Percentiles rank a stretch among this genome's conserved stretches.
These are phyloP conservation scores for Nymphaea colorata DNA, from an alignment of 164 flowering plant species.

Conservation along the genomic window DNA sequence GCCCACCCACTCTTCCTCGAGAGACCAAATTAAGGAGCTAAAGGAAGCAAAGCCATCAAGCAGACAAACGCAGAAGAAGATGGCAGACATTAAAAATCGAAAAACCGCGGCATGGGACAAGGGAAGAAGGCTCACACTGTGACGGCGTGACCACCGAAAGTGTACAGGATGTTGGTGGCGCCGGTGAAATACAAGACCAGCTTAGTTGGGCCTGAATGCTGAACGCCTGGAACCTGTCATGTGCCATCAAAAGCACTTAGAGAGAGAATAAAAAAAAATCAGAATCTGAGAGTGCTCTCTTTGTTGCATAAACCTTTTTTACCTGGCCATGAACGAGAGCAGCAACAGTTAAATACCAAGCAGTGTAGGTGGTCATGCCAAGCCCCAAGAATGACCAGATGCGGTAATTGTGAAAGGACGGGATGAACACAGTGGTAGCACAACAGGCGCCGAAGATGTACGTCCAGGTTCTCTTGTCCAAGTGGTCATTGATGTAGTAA, in stretches of 20 bases:
- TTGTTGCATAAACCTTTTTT: background rate
- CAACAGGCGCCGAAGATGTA: slow-evolving; percentile 97
- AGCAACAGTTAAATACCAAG: slow-evolving; percentile 87
- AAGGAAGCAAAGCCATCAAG: no score
- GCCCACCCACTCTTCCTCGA: no score
- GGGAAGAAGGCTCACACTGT: slow-evolving; percentile 37
- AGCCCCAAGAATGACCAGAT: slow-evolving; percentile 95
- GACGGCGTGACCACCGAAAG: slow-evolving; percentile 95
- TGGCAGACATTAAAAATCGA: no score
- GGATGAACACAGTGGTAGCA: slow-evolving; percentile 92
- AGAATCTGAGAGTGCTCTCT: no score
- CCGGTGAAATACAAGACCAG: slow-evolving; percentile 87
- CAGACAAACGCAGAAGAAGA: no score
- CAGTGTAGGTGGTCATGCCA: slow-evolving; percentile 95
- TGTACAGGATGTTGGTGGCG: slow-evolving; percentile 87
- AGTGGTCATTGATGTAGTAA: slow-evolving; percentile 77
- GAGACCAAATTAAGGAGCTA: no score
- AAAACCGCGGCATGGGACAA: background rate
- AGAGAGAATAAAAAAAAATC: background rate
- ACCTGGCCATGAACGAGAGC: slow-evolving; percentile 83
- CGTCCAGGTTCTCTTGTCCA: slow-evolving; percentile 98
- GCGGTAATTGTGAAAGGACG: slow-evolving; percentile 91
- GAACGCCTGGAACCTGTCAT: slow-evolving; percentile 52
- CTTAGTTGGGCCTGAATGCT: slow-evolving; percentile 59
- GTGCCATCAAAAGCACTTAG: background rate